Evolutionary conservation across 768 basidiomycete species (phyloP).

Genomic region (Mycena leptocephala): DNA sequence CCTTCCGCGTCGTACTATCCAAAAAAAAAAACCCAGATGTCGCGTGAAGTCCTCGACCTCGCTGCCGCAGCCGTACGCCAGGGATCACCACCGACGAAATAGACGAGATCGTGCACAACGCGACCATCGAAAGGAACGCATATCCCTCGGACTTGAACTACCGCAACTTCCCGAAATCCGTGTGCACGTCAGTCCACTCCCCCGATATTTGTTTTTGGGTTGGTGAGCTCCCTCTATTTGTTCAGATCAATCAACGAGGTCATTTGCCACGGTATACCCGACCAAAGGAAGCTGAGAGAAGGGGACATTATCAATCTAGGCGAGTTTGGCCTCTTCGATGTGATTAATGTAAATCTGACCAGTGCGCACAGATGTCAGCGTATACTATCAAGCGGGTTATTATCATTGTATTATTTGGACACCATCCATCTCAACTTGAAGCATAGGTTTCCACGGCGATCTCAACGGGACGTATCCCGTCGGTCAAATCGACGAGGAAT

Average conservation of each 20-base stretch:
- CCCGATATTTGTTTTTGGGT: background rate
- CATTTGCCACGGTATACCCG: conserved; percentile 98
- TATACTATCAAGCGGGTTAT: conserved; percentile 78
- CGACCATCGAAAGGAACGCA: conserved; percentile 89
- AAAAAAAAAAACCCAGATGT: conserved; percentile 71
- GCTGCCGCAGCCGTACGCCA: conserved; percentile 89
- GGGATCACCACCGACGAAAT: conserved; percentile 97
- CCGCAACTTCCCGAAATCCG: no score
- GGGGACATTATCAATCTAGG: no score
- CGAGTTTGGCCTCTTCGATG: conserved; percentile 38
- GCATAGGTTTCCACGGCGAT: conserved; percentile 83
- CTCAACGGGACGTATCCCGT: no score
- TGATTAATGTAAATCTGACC: conserved; percentile 35
- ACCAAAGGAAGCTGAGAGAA: no score
- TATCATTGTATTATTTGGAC: conserved; percentile 6
- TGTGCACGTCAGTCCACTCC: no score
- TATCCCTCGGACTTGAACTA: no score
- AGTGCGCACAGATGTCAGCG: conserved; percentile 74
- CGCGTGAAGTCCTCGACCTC: conserved; percentile 89
- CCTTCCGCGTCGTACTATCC: background rate
- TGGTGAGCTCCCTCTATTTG: background rate
- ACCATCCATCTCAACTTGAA: background rate
- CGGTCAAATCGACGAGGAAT: no score
- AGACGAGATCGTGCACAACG: conserved; percentile 94
- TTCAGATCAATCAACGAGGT: conserved; percentile 95